Conservation (phyloP, 1,284 basidiomycete species). For the Cronartium ribicola region DNA sequence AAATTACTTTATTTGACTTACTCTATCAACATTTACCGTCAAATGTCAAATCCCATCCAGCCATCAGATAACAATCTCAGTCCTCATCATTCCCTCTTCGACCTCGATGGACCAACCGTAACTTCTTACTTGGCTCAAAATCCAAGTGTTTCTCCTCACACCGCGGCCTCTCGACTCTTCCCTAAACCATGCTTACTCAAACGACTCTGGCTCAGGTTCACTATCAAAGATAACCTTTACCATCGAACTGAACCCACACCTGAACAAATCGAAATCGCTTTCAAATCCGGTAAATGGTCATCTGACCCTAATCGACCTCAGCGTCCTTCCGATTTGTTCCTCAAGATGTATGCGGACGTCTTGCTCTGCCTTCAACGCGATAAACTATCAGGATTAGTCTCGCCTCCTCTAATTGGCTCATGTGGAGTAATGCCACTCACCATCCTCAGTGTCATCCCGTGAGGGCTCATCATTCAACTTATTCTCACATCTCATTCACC, state of each 20-base stretch:
- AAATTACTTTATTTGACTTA: too few relatives aligned
- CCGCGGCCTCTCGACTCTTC: constrained; percentile 42
- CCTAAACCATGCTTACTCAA: constrained; percentile 46
- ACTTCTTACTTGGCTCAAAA: neutral
- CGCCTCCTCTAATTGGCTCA: constrained; percentile 58
- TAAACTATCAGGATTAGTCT: constrained; percentile 57
- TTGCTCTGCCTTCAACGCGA: constrained; percentile 58
- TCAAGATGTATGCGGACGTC: constrained; percentile 52
- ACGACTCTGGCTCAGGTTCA: constrained; percentile 46
- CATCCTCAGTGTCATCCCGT: constrained; percentile 54
- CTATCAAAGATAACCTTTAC: constrained; percentile 48
- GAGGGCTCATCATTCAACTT: neutral
- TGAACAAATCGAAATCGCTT: constrained; percentile 26
- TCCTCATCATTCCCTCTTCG: constrained; percentile 8
- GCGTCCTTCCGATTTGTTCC: constrained; percentile 55
- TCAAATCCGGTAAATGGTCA: constrained; percentile 26
- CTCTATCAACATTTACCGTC: too few relatives aligned
- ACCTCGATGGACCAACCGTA: neutral
- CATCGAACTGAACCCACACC: constrained; percentile 43
- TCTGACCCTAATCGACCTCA: constrained; percentile 47
- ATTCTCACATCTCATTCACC: neutral
- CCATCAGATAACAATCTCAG: too few relatives aligned
- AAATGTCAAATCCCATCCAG: constrained; percentile 7
- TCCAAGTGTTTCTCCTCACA: constrained; percentile 8
- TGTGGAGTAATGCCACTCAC: constrained; percentile 59